phyloP scores from a whole-genome alignment of 2,329 filamentous ascomycete species.

The Hymenoscyphus scutula region DNA sequence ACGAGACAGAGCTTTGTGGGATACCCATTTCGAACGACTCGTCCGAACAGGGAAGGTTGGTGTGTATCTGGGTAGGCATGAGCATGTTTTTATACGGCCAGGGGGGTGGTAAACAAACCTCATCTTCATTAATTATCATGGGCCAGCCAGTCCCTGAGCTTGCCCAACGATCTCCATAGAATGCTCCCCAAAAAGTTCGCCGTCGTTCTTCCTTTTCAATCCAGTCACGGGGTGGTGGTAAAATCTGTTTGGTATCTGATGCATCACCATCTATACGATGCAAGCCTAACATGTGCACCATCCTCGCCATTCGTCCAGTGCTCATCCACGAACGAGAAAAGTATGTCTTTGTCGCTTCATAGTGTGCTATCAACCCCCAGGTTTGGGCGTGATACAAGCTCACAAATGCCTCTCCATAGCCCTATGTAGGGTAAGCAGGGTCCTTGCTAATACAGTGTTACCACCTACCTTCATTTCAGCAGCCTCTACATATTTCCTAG shows the following conservation, averaged over 20 bases:
- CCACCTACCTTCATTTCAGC: conserved; percentile 73
- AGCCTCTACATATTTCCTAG: conserved; percentile 77
- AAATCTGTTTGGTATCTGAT: conserved; percentile 67
- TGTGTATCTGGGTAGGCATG: conserved; percentile 45
- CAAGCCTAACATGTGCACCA: conserved; percentile 81
- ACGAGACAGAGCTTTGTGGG: conserved; percentile 58
- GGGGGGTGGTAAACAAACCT: conserved; percentile 43
- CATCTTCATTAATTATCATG: conserved; percentile 70
- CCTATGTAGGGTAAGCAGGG: conserved; percentile 44
- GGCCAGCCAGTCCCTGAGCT: conserved; percentile 92
- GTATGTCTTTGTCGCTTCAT: conserved; percentile 81
- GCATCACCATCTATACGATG: conserved; percentile 69
- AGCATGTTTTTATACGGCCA: conserved; percentile 45
- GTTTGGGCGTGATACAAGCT: conserved; percentile 77
- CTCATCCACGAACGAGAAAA: conserved; percentile 88
- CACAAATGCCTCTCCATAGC: conserved; percentile 73
- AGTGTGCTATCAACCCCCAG: conserved; percentile 71
- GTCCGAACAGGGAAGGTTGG: conserved; percentile 77
- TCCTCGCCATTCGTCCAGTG: conserved; percentile 64
- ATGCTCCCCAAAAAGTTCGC: conserved; percentile 82
- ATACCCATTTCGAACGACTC: conserved; percentile 68
- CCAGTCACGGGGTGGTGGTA: conserved; percentile 75
- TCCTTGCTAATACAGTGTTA: background rate
- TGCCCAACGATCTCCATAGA: conserved; percentile 79
- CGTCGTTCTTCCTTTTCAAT: conserved; percentile 78